Base-by-base conservation (phyloP, 306 rosid genomes). In the Cyclanthera cordifolia region DNA sequence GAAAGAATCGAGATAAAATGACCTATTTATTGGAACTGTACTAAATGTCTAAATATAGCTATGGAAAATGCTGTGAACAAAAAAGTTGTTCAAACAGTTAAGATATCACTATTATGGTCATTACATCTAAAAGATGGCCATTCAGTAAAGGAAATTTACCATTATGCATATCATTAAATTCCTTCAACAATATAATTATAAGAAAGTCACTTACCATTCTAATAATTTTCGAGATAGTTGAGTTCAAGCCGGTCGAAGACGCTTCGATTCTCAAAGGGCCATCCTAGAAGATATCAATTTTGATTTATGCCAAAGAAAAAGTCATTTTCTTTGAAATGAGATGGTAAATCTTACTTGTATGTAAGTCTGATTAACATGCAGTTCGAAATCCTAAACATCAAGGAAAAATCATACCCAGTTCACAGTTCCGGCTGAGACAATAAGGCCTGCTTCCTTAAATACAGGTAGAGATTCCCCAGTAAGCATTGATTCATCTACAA, bases 401-500 rank as follows among this genome's bases (percentile, higher is more conserved):
- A 67, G 24, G 55, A 67, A 47, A 45, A 72, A 72, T 39, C 79
- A 78, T 83, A 93, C 98, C 99, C 99, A 93, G 68, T 93, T 93
- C 82, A 90, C 80, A 69, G 96, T 87, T 76, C 96, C 95, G 5
- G 96, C 94, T 46, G 96, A 93, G 77, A 93, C 95, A 11, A 84
- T 75, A 73, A 86, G 81, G 76, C 90, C 96, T 75, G 80, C 75
- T 74, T 93, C 98, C 84, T 93, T 93, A 76, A 85, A 89, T 53
- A 93, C 94, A 69, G 95, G 98, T 72, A 89, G 96, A 57, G 95
- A 93, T 81, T 93, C 98, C 74, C 99, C 99, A 17, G 91, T 93
- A 69, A 93, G 99, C 99, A 93, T 90, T 77, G 99, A 87, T 81
- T 93, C 99, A 45, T 93, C 99, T 76, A 90, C 99, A 70, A 93